phyloP scores from a whole-genome alignment of 495 filamentous ascomycete species.

The Talaromyces ruber region DNA sequence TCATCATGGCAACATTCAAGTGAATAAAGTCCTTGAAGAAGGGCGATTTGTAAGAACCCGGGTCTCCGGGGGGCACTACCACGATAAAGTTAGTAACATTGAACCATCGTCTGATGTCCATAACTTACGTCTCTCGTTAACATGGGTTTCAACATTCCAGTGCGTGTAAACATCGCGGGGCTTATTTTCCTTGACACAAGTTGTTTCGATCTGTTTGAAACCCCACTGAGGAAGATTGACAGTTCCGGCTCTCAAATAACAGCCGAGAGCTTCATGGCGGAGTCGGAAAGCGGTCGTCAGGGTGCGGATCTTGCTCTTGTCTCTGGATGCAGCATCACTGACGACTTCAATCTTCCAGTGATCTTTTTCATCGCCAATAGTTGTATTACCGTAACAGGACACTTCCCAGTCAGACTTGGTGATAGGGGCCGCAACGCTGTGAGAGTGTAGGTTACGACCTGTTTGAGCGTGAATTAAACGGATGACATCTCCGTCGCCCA shows the following conservation, averaged over 20 bases:
- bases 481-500: constrained; percentile 69
- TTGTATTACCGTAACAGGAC: constrained; percentile 90
- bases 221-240: constrained; percentile 98
- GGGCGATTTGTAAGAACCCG: constrained; percentile 90
- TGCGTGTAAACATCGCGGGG: constrained; percentile 90
- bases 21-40: constrained; percentile 97
- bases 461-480: constrained; percentile 93
- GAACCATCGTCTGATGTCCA: neutral
- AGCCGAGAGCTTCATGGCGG: constrained; percentile 73
- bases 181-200: constrained; percentile 89
- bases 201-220: constrained; percentile 98
- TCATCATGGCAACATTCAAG: constrained; percentile 99
- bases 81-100: neutral
- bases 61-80: constrained; percentile 80
- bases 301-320: constrained; percentile 80
- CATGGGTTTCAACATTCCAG: constrained; percentile 97
- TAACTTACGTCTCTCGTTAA: constrained; percentile 83
- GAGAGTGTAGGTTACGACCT: constrained; percentile 92
- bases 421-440: constrained; percentile 77
- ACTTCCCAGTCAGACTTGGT: constrained; percentile 88
- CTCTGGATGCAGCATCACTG: constrained; percentile 75
- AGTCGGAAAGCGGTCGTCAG: constrained; percentile 90
- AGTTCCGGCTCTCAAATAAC: constrained; percentile 92
- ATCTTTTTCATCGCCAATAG: constrained; percentile 96
- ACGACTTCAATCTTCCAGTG: constrained; percentile 95